Conservation (phyloP, 2,329 filamentous ascomycete genomes). For the Neofusicoccum umdonicola region DNA sequence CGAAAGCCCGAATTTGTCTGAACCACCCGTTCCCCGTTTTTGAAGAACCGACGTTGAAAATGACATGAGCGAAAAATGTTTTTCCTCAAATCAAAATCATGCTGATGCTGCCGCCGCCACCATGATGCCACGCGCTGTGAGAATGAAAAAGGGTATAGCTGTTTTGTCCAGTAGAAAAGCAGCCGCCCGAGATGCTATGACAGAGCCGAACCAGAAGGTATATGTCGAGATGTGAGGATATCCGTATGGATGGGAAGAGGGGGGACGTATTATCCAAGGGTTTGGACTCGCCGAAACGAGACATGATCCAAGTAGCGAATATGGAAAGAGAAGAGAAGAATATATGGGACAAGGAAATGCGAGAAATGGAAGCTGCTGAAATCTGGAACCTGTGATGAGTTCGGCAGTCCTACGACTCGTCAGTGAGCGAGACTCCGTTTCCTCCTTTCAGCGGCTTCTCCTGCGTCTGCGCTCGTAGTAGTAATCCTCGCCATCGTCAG, state of each 20-base stretch:
- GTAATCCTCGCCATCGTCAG: not conserved
- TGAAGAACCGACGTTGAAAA: not conserved
- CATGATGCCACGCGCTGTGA: not conserved
- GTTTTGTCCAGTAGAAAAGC: not conserved
- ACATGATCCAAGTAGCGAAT: not conserved
- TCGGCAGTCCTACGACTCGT: not conserved
- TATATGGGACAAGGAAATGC: not conserved
- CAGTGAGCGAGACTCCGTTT: not conserved
- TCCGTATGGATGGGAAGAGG: not conserved
- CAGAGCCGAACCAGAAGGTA: not conserved
- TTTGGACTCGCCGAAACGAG: not conserved
- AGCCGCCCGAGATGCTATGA: not conserved
- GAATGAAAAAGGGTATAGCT: not conserved
- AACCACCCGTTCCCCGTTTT: not conserved
- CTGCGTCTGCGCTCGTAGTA: constrained; percentile 11
- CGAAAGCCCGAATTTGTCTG: no score
- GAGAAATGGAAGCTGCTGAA: not conserved
- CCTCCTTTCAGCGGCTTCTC: not conserved
- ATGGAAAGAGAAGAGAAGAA: not conserved
- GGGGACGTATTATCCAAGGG: not conserved
- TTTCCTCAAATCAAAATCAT: not conserved
- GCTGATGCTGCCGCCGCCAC: not conserved
- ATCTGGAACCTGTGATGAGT: not conserved
- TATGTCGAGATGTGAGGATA: no score
- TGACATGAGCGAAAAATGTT: no score